Evolutionary conservation across 345 rosid species (phyloP), one percentile per base, ranked within the genome.

Genomic region (Eucalyptus cloeziana): DNA sequence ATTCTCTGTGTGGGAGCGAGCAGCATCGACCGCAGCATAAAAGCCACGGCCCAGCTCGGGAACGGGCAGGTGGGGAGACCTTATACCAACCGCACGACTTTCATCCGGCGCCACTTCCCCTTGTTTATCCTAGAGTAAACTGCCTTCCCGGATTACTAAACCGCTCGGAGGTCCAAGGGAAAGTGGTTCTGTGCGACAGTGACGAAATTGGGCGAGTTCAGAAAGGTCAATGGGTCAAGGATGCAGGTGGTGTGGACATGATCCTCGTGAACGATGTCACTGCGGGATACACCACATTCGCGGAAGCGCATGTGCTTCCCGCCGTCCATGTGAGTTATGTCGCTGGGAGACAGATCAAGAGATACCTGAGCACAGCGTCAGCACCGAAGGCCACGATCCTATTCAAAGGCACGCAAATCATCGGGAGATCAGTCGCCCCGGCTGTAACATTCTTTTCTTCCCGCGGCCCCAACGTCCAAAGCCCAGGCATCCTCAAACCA

Each of bases 1-100:
- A 86, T 94, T 33, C 88, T 94, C 27, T 88, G 95, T 2, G 96
- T 94, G 4, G 98, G 97, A n/a, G 96, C 97, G 6, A 94, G 96
- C 88, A 92, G 94, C 24, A 86, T 92, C 56, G 97, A 96, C 52
- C 91, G 96, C 86, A 92, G 90, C 60, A 92, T 96, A 9, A 92
- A 90, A 12, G 94, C 94, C 87, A 93, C 91, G 88, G 95, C 92
- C 13, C 89, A 90, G 60, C 92, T 90, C 6, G 95, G 94, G 19
- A 91, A 94, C 49, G 94, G 94, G 33, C 71, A 50, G 52, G 92
- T 40, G 92, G 94, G 67, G 91, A 91, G 89, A 90, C 96, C 2
- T 71, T 92, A n/a, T 93, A 92, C 91, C 94, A 94, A 86, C 93
- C 93, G 13, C 69, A 86, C 43, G 89, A 87, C 60, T 71, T 92